A percentile compares a stretch with the other conserved stretches of the same genome.
Evolutionary conservation across 2,329 filamentous ascomycete species (phyloP).

Genomic region (Penicillium sclerotiorum): DNA sequence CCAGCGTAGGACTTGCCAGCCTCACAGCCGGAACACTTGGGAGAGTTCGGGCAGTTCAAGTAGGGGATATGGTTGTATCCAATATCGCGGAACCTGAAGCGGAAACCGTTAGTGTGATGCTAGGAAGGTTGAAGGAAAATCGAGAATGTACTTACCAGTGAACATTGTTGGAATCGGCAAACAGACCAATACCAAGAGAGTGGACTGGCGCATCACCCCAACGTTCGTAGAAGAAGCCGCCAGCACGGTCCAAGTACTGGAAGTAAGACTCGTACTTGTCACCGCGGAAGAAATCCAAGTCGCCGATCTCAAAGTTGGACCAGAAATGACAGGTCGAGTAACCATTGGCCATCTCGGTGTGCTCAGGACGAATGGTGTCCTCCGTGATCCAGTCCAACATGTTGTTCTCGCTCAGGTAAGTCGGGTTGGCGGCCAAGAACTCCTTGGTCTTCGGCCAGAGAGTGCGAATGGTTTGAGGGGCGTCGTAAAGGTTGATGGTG

Average conservation of each 20-base stretch:
- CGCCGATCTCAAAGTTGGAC: conserved; percentile 97
- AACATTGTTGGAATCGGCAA: conserved; percentile 86
- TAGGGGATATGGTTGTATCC: conserved; percentile 98
- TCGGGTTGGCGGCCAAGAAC: conserved; percentile 82
- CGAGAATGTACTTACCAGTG: conserved; percentile 70
- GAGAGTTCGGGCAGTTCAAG: conserved; percentile 97
- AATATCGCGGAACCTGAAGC: conserved; percentile 90
- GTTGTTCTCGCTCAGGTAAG: conserved; percentile 80
- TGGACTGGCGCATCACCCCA: conserved; percentile 99
- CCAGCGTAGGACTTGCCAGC: conserved; percentile 87
- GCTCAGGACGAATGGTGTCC: conserved; percentile 71
- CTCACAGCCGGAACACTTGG: conserved; percentile 88
- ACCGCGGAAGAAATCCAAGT: conserved; percentile 90
- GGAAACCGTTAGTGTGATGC: conserved; percentile 3
- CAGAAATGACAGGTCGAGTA: conserved; percentile 99
- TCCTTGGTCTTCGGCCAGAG: conserved; percentile 96
- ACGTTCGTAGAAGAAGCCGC: conserved; percentile 97
- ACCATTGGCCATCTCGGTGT: conserved; percentile 79
- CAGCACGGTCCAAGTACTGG: conserved; percentile 87
- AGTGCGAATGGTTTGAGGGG: conserved; percentile 78
- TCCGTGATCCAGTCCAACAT: conserved; percentile 88
- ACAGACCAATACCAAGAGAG: conserved; percentile 86
- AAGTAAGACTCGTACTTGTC: conserved; percentile 94
- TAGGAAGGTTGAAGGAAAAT: not conserved
- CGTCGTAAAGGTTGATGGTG: conserved; percentile 96